Base-by-base conservation (phyloP, 2,329 filamentous ascomycete species). In the Cytospora chrysosperma region DNA sequence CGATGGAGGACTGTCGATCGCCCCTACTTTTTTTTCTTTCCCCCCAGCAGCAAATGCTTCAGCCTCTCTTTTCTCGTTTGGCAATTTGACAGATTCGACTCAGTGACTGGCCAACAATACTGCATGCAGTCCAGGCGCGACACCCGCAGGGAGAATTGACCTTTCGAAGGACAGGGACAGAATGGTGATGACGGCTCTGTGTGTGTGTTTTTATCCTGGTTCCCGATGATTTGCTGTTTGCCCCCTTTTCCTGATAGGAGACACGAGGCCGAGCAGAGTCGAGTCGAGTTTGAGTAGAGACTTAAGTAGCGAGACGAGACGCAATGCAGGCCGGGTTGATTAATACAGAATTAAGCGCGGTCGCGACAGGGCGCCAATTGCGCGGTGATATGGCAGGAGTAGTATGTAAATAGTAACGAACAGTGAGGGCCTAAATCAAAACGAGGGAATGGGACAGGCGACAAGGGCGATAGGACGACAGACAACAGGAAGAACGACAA, bases 71-170 rank as follows among this genome's bases (percentile, higher is more conserved):
- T n/a, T 27, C 52, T 54, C 30, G 52, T 47, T 13, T 21, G 43
- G 43, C 43, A 47, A 49, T 49, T 63, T 56, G 56, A 57, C 61
- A 32, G 30, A 32, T 8, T 7, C 30, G 10, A 32, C 30, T 32
- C 52, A 43, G 61, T 47, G 47, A 28, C 50, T 28, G 32, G 47
- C 50, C 56, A 58, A 59, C 61, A 63, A 59, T 51, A 28, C 57
- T 12, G 54, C 59, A 61, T 63, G 61, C 61, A 63, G 61, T 30
- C 47, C 56, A 63, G 61, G 60, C 61, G 61, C 61, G 61, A 63
- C 61, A 63, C 61, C 61, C 61, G 61, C 56, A 63, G 56, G 15
- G 37, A 49, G 51, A 40, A 54, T 32, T 37, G 50, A 60, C 34
- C 34, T 12, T 27, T 50, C 34, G 58, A 43, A 47, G 50, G 32